These are phyloP conservation scores for Lagenaria siceraria DNA, from an alignment of 306 rosid genomes.

Conservation along the genomic window DNA sequence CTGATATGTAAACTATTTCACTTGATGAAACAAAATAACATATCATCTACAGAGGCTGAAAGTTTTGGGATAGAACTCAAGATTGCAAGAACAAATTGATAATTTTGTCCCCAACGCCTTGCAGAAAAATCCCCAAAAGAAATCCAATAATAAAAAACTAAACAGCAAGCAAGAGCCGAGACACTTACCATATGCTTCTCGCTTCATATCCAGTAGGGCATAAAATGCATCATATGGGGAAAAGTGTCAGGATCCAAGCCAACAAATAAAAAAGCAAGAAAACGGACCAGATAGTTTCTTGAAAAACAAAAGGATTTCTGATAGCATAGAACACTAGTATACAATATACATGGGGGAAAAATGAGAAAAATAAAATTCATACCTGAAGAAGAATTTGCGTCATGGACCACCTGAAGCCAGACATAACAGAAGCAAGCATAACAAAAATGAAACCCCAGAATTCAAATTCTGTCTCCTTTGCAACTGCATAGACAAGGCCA, in stretches of 20 bases:
- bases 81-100: neutral
- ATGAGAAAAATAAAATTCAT: constrained; percentile 10
- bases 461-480: constrained; percentile 84
- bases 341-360: neutral
- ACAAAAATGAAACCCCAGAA: constrained; percentile 79
- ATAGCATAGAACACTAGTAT: neutral
- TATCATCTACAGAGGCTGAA: neutral
- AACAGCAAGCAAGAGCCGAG: neutral
- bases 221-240: constrained; percentile 15
- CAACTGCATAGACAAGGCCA: constrained; percentile 32
- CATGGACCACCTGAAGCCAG: constrained; percentile 98
- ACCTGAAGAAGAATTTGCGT: constrained; percentile 98
- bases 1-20: neutral
- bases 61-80: neutral
- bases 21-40: neutral
- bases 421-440: constrained; percentile 99
- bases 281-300: neutral
- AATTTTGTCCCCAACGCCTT: neutral
- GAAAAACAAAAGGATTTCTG: neutral
- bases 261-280: constrained; percentile 26
- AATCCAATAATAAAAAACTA: neutral
- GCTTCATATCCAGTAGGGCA: constrained; percentile 46
- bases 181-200: constrained; percentile 81
- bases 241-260: constrained; percentile 30
- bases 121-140: neutral